phyloP scores from a whole-genome alignment of 2,329 filamentous ascomycete species.

The Elsinoe necatrix region DNA sequence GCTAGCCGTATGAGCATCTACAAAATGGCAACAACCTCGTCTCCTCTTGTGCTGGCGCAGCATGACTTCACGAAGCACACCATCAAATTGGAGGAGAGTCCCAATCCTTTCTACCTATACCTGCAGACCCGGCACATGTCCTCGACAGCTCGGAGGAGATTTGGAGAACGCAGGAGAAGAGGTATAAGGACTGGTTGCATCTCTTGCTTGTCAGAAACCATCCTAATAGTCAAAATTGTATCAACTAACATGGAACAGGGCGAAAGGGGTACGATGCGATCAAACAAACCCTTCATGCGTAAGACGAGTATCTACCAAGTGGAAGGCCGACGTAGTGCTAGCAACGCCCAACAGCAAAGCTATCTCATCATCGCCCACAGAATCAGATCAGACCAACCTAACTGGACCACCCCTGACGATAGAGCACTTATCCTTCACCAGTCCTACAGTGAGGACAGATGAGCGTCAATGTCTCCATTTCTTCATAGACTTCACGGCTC shows the following conservation, averaged over 20 bases:
- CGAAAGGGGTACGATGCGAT: constrained; percentile 1
- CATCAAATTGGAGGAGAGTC: background rate
- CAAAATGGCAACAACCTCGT: background rate
- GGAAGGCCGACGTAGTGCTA: background rate
- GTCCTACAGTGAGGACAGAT: background rate
- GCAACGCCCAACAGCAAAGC: background rate
- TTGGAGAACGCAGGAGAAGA: constrained; percentile 1
- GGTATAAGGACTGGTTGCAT: constrained; percentile 8
- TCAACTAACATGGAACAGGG: background rate
- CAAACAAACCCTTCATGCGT: background rate
- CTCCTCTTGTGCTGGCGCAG: background rate
- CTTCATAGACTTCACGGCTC: background rate
- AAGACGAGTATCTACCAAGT: background rate
- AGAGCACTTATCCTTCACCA: background rate
- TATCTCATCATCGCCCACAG: background rate
- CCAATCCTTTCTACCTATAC: constrained; percentile 2
- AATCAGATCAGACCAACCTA: background rate
- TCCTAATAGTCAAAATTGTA: background rate
- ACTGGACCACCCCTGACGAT: background rate
- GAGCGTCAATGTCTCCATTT: constrained; percentile 3
- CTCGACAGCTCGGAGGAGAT: background rate
- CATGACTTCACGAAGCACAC: background rate
- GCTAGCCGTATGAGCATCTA: background rate
- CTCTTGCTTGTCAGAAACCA: background rate
- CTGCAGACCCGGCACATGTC: constrained; percentile 8